These are phyloP conservation scores for Hordeum marinum DNA, from an alignment of 176 grass and related monocot genomes.

Conservation along the genomic window DNA sequence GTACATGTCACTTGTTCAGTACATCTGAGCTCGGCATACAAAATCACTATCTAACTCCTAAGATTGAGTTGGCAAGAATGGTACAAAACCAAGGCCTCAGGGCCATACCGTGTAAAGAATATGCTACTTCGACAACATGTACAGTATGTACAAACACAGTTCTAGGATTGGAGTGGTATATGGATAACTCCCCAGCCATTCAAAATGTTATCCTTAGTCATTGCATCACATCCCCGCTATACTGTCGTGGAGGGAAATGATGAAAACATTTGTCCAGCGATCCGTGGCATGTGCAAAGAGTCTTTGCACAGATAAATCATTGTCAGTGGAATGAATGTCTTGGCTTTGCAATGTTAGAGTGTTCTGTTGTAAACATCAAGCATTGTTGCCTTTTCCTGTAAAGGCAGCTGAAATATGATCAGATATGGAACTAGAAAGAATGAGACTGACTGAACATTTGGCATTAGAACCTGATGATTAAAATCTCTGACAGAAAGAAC, in stretches of 20 bases:
- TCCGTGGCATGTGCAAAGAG: conserved; percentile 21
- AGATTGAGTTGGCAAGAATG: conserved; percentile 20
- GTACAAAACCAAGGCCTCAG: conserved; percentile 37
- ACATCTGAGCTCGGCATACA: conserved; percentile 10
- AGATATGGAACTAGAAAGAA: conserved; percentile 22
- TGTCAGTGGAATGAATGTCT: conserved; percentile 35
- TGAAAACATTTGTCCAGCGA: conserved; percentile 24
- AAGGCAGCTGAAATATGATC: conserved; percentile 39
- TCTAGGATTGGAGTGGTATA: conserved; percentile 18
- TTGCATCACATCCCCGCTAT: conserved; percentile 6
- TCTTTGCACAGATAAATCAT: conserved; percentile 27
- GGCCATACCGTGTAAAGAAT: conserved; percentile 39
- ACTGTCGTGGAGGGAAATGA: conserved; percentile 19
- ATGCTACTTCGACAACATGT: conserved; percentile 36
- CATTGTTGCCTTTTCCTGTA: conserved; percentile 73
- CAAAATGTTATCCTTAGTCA: conserved; percentile 20
- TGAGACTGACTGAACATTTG: not conserved
- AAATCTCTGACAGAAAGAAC: not conserved
- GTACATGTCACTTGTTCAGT: not conserved
- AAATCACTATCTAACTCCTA: conserved; percentile 42
- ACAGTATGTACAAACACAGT: conserved; percentile 41
- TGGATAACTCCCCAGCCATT: not conserved
- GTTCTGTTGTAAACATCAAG: conserved; percentile 71
- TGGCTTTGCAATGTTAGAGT: conserved; percentile 36
- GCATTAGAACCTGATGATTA: not conserved